These are phyloP conservation scores for Saccharum spontaneum DNA, from an alignment of 176 grass and related monocot species.

Conservation along the genomic window DNA sequence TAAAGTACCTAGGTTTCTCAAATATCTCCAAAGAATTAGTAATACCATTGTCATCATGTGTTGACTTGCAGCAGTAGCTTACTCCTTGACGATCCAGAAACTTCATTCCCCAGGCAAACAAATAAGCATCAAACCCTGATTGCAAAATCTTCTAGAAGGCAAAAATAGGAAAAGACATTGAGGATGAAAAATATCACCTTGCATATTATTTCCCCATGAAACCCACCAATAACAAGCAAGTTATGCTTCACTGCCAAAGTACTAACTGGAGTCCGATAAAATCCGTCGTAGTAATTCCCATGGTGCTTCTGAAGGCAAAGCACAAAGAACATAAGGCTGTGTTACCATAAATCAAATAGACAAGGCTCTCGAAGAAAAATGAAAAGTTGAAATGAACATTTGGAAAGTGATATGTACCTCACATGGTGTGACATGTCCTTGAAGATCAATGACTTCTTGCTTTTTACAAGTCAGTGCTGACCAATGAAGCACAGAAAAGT, in stretches of 20 bases:
- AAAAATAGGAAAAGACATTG: constrained; percentile 2
- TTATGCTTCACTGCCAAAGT: constrained; percentile 80
- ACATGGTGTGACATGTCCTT: constrained; percentile 59
- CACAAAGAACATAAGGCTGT: not conserved
- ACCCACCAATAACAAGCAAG: constrained; percentile 78
- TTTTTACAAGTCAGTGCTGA: constrained; percentile 57
- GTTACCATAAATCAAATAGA: constrained; percentile 21
- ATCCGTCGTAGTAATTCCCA: constrained; percentile 77
- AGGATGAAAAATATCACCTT: constrained; percentile 60
- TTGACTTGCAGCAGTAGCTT: constrained; percentile 79
- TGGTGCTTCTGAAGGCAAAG: constrained; percentile 65
- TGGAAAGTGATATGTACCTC: constrained; percentile 56
- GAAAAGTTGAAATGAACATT: not conserved
- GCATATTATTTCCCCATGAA: constrained; percentile 88
- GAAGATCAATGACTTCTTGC: constrained; percentile 64
- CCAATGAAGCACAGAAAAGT: constrained; percentile 80
- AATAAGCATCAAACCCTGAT: not conserved
- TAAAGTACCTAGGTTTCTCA: constrained; percentile 62
- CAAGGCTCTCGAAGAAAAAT: constrained; percentile 9
- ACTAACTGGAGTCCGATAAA: constrained; percentile 77
- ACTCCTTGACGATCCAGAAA: constrained; percentile 85
- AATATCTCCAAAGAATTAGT: constrained; percentile 85
- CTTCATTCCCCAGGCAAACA: constrained; percentile 37
- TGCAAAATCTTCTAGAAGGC: not conserved
- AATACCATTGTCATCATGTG: constrained; percentile 66